Evolutionary conservation across 139 green algal genomes (phyloP).

Genomic region (Tetratostichococcus sp.): DNA sequence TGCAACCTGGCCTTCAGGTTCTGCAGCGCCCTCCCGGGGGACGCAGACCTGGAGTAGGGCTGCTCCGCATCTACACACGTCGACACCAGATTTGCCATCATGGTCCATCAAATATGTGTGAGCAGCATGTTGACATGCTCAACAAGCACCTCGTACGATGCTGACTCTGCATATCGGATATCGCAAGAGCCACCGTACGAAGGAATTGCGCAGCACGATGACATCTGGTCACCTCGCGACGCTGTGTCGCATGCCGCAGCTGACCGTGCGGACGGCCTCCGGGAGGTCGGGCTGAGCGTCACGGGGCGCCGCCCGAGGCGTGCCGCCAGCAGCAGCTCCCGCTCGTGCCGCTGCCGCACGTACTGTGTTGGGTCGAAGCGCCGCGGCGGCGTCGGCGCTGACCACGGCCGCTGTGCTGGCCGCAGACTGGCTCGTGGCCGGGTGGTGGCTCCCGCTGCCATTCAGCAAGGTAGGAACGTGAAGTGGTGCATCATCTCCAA

Average conservation of each 20-base stretch:
- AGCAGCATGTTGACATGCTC: no score
- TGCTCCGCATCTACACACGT: not conserved
- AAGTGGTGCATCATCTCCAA: no score
- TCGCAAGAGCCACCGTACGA: no score
- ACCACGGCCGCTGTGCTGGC: constrained; percentile 3
- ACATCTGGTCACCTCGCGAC: no score
- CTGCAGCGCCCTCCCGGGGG: constrained; percentile 61
- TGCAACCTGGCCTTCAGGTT: constrained; percentile 68
- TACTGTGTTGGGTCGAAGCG: constrained; percentile 81
- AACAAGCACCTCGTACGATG: no score
- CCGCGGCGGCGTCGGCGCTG: constrained; percentile 17
- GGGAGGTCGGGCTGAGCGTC: not conserved
- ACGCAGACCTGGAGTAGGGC: constrained; percentile 19
- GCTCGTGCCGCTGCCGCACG: constrained; percentile 37
- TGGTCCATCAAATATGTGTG: no score
- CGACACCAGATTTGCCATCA: no score
- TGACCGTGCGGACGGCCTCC: not conserved
- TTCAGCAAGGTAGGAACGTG: no score
- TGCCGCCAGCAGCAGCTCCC: constrained; percentile 4
- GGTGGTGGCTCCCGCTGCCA: no score
- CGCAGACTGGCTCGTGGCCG: not conserved
- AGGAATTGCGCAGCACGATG: no score
- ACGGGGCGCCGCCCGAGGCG: constrained; percentile 14
- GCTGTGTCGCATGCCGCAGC: no score
- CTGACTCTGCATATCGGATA: no score